These are phyloP conservation scores for Aspergillus affinis DNA, from an alignment of 495 filamentous ascomycete genomes.

Conservation along the genomic window DNA sequence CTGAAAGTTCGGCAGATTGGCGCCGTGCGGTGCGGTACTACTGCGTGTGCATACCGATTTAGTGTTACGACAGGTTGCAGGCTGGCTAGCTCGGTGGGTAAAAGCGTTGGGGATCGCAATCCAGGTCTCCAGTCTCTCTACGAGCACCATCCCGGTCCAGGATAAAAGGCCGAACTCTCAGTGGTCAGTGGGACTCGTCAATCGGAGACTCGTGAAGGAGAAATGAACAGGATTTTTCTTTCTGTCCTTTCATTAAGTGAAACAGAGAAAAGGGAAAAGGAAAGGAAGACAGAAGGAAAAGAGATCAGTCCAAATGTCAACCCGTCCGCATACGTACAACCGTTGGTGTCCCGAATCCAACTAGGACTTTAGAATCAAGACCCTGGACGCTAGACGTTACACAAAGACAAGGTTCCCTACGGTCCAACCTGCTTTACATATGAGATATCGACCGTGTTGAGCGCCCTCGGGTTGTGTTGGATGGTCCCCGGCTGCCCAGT, in stretches of 20 bases:
- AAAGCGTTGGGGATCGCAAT: constrained; percentile 9
- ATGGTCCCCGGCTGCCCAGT: background rate
- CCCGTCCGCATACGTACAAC: background rate
- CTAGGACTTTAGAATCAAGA: background rate
- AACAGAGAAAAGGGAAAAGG: background rate
- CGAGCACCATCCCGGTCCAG: constrained; percentile 8
- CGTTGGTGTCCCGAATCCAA: background rate
- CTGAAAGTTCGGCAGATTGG: constrained; percentile 4
- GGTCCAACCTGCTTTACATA: background rate
- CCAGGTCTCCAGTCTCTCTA: constrained; percentile 2
- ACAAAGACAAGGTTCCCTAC: background rate
- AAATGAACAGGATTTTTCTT: background rate
- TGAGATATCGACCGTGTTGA: background rate
- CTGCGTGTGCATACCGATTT: background rate
- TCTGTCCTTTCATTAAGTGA: background rate
- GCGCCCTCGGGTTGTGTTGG: background rate
- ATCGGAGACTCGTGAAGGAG: constrained; percentile 9
- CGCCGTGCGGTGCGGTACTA: background rate
- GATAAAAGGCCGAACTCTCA: background rate
- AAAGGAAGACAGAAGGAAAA: background rate
- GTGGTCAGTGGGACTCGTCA: constrained; percentile 7
- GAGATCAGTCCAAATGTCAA: constrained; percentile 4
- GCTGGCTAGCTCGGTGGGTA: constrained; percentile 2
- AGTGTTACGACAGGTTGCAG: background rate
- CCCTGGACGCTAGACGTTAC: background rate